Base-by-base conservation (phyloP, 1,139 yeast species). In the Tardiomyces depauwii region DNA sequence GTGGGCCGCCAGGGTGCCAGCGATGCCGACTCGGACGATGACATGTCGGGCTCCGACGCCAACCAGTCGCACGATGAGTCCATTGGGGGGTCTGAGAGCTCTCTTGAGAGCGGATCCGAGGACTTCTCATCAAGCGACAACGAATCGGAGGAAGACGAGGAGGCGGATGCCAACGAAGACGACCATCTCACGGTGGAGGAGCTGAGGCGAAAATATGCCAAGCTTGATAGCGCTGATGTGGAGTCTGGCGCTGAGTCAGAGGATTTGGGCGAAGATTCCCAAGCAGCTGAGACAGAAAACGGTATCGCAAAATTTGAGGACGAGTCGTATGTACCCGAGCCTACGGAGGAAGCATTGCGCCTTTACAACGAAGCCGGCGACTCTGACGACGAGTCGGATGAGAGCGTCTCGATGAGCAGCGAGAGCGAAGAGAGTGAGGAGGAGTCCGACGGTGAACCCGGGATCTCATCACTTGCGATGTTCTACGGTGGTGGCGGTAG, bases 171-270 rank as follows among this genome's bases (percentile, higher is more conserved):
- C 32, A 52, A 49, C 21, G 60, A 72, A 48, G 88, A 82, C 54
- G 73, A 74, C 48, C 63, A 74, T 32, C 66, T 86, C 39, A 70
- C 87, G 0, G 74, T 83, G 1, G 89, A 82, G 23, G 79, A 85
- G 55, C 68, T 86, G 47, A 70, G 71, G 38, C 70, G 69, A 42
- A 86, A 86, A 59, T 86, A 86, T 60, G 75, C 82, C 27, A 64
- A 70, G 27, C 53, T 81, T 45, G 73, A 73, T 40, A 58, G 50
- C 40, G 44, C 52, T 14, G 50, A 51, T 13, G 40, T 48, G n/a
- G 51, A 42, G 23, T 21, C 7, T 4, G 49, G 41, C 1, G 33
- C 33, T 19, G 44, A 42, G 36, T 42, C 41, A 1, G 45, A 44
- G 13, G 64, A 59, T 18, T 62, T 58, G 2, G 62, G 47, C 42